Base-by-base conservation (phyloP, 2,329 filamentous ascomycete species). In the Thermoascus crustaceus region DNA sequence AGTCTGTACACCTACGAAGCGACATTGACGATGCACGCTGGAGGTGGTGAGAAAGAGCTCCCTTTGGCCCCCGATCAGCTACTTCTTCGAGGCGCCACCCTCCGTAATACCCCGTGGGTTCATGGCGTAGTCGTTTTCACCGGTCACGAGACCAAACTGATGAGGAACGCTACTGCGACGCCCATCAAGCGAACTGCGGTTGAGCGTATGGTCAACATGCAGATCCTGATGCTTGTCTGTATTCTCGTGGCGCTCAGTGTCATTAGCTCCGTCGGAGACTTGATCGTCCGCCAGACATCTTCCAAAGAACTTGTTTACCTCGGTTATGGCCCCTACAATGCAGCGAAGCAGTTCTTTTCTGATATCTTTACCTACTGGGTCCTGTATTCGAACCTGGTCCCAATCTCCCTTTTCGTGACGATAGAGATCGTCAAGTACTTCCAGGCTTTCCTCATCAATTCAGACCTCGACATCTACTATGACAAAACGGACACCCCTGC, bases 361-460 rank as follows among this genome's bases (percentile, higher is more conserved):
- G 91, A 98, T 62, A 83, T 98, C 55, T 84, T 95, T 54, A 98
- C 93, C 2, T 96, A 96, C 61, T 98, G 91, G 89, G 89, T 98
- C 20, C 66, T 98, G 22, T 98, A 95, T 63, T 96, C 89, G 2
- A 89, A 94, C 35, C 67, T 98, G 50, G 91, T 98, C 30, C 91
- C 91, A 21, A 95, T 98, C 52, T 96, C 89, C 19, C 80, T 98
- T 3, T 98, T 98, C 59, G 91, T 98, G 44, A 98, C 91, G 0
- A 80, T 98, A 34, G 91, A 98, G 64, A 75, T 98, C 47, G 89
- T 98, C 67, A 98, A 98, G 63, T 95, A 96, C 58, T 94, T 83
- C 71, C 88, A 94, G 48, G 91, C 86, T n/a, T 91, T 91, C 51
- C 76, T 98, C 44, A 98, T 98, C 61, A 94, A 94, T 56, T 89